A percentile compares a stretch with the other conserved stretches of the same genome.
phyloP scores from a whole-genome alignment of 768 basidiomycete species.

The Hebeloma cylindrosporum region DNA sequence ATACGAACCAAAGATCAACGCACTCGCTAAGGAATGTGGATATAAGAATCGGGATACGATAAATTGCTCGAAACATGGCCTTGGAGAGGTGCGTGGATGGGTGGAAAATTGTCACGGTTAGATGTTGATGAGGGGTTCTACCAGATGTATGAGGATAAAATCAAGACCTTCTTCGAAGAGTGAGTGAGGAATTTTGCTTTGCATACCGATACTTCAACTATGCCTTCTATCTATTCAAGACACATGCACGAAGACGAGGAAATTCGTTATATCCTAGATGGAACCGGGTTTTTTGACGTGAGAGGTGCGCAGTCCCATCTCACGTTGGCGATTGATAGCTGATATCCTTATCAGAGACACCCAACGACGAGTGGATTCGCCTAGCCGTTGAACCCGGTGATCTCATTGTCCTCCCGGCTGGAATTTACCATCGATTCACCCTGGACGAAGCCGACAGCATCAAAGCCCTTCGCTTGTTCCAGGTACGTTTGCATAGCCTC shows the following conservation, averaged over 20 bases:
- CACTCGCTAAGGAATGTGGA: constrained; percentile 60
- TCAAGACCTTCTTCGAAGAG: constrained; percentile 86
- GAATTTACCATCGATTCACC: constrained; percentile 95
- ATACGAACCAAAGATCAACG: constrained; percentile 56
- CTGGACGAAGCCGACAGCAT: constrained; percentile 75
- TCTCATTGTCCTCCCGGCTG: constrained; percentile 82
- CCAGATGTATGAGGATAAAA: constrained; percentile 70
- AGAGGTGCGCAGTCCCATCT: constrained; percentile 52
- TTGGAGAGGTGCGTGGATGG: constrained; percentile 62
- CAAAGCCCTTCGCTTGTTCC: constrained; percentile 81
- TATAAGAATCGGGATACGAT: constrained; percentile 88
- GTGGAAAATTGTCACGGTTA: not conserved
- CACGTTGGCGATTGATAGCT: not conserved
- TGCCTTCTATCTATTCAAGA: constrained; percentile 38
- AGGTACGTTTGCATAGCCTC: constrained; percentile 45
- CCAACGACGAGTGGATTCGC: constrained; percentile 78
- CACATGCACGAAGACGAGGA: constrained; percentile 98
- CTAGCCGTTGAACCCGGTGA: constrained; percentile 76
- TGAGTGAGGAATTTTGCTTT: constrained; percentile 33
- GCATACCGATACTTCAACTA: not conserved
- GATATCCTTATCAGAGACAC: constrained; percentile 46
- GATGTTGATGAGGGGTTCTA: not conserved
- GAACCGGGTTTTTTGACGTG: constrained; percentile 93
- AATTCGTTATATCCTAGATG: constrained; percentile 83
- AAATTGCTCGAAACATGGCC: constrained; percentile 70